Conservation (phyloP, 2,329 filamentous ascomycete genomes). For the Clonostachys rhizophaga region DNA sequence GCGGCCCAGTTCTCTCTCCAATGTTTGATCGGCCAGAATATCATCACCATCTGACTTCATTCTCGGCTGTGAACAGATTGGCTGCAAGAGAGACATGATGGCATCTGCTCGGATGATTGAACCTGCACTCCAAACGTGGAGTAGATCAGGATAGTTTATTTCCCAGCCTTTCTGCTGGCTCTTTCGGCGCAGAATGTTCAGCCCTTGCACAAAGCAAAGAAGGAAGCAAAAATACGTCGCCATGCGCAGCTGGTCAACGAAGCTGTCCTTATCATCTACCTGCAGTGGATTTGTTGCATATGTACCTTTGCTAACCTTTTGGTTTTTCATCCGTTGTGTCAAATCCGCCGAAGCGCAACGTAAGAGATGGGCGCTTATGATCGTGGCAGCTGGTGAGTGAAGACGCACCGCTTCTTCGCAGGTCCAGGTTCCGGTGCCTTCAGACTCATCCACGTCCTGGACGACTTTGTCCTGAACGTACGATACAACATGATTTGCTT, state of each 20-base stretch:
- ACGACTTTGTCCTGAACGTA: slow-evolving; percentile 67
- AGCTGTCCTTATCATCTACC: slow-evolving; percentile 25
- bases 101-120: slow-evolving; percentile 65
- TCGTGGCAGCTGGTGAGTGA: slow-evolving; percentile 60
- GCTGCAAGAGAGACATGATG: slow-evolving; percentile 56
- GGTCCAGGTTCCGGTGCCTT: slow-evolving; percentile 65
- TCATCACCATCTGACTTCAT: slow-evolving; percentile 19
- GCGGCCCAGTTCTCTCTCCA: slow-evolving; percentile 48
- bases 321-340: slow-evolving; percentile 40
- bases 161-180: slow-evolving; percentile 56
- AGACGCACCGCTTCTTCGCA: slow-evolving; percentile 55
- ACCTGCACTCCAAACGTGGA: slow-evolving; percentile 63
- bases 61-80: slow-evolving; percentile 30
- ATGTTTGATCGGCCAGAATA: slow-evolving; percentile 4
- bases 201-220: slow-evolving; percentile 59
- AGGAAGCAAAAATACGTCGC: slow-evolving; percentile 60
- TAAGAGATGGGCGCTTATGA: slow-evolving; percentile 58
- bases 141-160: slow-evolving; percentile 42
- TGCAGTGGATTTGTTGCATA: slow-evolving; percentile 28
- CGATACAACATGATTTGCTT: slow-evolving; percentile 48
- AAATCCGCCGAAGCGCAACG: slow-evolving; percentile 60
- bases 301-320: slow-evolving; percentile 19
- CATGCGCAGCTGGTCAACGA: slow-evolving; percentile 53
- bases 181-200: slow-evolving; percentile 57
- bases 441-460: slow-evolving; percentile 61